These are phyloP conservation scores for Phanerochaete sordida DNA, from an alignment of 768 basidiomycete species.

Conservation along the genomic window DNA sequence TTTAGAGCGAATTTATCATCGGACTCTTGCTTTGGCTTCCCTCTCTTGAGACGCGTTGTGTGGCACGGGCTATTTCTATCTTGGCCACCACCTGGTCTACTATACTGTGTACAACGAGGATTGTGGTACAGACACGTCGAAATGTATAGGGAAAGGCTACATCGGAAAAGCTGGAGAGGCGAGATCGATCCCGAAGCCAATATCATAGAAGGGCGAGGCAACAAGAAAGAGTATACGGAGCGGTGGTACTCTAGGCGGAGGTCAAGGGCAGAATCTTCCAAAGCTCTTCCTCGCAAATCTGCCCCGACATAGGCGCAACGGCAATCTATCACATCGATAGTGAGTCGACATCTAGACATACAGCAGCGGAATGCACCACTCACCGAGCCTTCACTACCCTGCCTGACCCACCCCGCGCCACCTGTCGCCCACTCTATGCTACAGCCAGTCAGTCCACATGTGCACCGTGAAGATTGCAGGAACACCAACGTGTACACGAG, in stretches of 20 bases:
- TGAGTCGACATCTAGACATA: neutral
- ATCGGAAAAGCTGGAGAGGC: too few species aligned
- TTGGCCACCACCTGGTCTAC: too few species aligned
- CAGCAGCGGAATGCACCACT: neutral
- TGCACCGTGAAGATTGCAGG: neutral
- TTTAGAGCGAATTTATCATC: too few species aligned
- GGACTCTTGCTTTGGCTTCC: too few species aligned
- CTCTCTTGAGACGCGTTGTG: too few species aligned
- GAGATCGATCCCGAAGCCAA: neutral
- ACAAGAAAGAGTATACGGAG: neutral
- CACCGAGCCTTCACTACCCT: neutral
- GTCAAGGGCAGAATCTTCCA: conserved; percentile 1
- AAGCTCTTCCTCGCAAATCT: neutral
- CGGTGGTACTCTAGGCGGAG: neutral
- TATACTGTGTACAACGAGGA: too few species aligned
- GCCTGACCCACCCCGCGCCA: conserved; percentile 4
- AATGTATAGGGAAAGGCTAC: too few species aligned
- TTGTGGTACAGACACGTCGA: too few species aligned
- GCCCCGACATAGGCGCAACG: conserved; percentile 4
- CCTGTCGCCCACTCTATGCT: conserved; percentile 2
- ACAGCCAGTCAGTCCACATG: neutral
- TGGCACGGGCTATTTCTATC: too few species aligned
- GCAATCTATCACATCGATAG: neutral
- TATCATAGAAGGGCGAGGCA: neutral
- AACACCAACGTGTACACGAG: neutral